phyloP scores from a whole-genome alignment of 2,329 filamentous ascomycete genomes.

The Raffaelea albimanens region DNA sequence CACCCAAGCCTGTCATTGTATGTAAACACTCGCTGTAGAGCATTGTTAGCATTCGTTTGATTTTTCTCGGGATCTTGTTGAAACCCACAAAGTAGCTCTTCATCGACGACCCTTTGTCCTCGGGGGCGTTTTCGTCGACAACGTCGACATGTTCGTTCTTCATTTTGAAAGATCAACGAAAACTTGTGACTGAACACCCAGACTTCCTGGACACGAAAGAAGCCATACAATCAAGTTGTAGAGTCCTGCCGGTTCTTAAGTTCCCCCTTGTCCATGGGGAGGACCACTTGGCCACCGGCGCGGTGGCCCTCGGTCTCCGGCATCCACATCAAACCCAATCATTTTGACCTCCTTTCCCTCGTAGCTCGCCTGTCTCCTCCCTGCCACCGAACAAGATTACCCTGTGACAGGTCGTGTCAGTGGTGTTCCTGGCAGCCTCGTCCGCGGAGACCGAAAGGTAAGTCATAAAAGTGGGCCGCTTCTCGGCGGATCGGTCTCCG shows the following conservation, averaged over 20 bases:
- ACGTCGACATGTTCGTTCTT: neutral
- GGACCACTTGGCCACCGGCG: neutral
- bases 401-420: too few relatives aligned
- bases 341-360: too few relatives aligned
- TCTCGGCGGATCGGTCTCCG: neutral
- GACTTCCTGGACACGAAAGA: too few relatives aligned
- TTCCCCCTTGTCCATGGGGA: neutral
- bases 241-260: neutral
- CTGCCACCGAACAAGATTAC: too few relatives aligned
- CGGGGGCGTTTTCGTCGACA: neutral
- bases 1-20: constrained; percentile 30
- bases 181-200: neutral
- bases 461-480: neutral
- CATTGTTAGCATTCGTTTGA: neutral
- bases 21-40: constrained; percentile 14
- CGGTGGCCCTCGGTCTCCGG: neutral
- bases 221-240: too few relatives aligned
- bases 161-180: neutral
- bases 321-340: too few relatives aligned
- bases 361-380: too few relatives aligned
- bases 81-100: constrained; percentile 1
- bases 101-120: neutral
- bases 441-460: too few relatives aligned
- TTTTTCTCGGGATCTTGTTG: neutral
- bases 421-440: too few relatives aligned